phyloP scores from a whole-genome alignment of 306 rosid genomes.

The Cicer yamashitae region DNA sequence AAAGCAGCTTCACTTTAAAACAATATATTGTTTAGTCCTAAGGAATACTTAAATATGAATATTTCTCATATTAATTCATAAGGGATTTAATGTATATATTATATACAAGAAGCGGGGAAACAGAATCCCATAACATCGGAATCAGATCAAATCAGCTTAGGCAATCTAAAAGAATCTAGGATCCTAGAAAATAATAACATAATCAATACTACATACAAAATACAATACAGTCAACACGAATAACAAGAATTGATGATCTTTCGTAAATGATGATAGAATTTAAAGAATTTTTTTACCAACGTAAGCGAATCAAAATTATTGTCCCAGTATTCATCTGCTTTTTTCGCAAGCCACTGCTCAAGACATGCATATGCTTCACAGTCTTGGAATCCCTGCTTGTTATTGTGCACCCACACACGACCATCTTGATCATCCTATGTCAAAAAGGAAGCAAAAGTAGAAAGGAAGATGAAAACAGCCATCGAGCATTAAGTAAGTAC shows the following conservation, averaged over 20 bases:
- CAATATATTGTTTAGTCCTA: conserved; percentile 7
- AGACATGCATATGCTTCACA: conserved; percentile 56
- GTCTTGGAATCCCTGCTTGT: conserved; percentile 73
- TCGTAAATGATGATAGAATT: conserved; percentile 14
- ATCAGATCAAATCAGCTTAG: too few species aligned
- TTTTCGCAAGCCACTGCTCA: conserved; percentile 58
- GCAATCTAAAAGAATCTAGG: too few species aligned
- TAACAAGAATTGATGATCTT: conserved; percentile 17
- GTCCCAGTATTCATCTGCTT: conserved; percentile 61
- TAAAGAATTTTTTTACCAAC: conserved; percentile 49
- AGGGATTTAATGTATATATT: too few species aligned
- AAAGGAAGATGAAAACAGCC: conserved; percentile 17
- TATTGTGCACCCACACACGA: conserved; percentile 64
- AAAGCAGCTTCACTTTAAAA: conserved; percentile 20
- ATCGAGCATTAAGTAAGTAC: background rate
- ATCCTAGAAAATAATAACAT: too few species aligned
- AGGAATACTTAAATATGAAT: background rate
- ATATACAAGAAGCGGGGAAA: too few species aligned
- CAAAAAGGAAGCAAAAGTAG: conserved; percentile 19
- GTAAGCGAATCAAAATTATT: conserved; percentile 50
- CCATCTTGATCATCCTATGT: conserved; percentile 53
- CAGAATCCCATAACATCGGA: too few species aligned
- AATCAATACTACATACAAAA: too few species aligned
- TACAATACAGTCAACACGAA: background rate
- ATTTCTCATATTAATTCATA: too few species aligned